These are phyloP conservation scores for Monosporascus sp. DNA, from an alignment of 2,329 filamentous ascomycete species.

Conservation along the genomic window DNA sequence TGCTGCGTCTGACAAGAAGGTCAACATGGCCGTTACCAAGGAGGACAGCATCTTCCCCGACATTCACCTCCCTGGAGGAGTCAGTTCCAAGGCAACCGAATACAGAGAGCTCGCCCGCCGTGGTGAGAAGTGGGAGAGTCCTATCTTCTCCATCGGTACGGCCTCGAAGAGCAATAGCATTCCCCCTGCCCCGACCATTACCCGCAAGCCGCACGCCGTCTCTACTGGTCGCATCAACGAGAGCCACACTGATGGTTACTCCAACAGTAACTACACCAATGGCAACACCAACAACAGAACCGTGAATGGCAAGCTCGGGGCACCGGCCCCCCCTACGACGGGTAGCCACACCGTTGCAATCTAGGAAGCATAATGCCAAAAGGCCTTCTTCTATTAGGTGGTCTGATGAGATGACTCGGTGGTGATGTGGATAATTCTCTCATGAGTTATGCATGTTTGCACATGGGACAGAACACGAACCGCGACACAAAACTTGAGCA, in stretches of 20 bases:
- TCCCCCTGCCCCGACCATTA: conserved; percentile 52
- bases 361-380: background rate
- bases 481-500: background rate
- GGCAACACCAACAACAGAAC: conserved; percentile 2
- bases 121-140: conserved; percentile 92
- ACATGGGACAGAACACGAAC: background rate
- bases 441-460: too few relatives aligned
- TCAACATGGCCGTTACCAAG: conserved; percentile 80
- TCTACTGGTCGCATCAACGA: conserved; percentile 1
- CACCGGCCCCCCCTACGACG: background rate
- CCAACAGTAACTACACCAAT: conserved; percentile 13
- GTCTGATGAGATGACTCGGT: background rate
- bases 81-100: conserved; percentile 89
- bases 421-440: background rate
- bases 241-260: conserved; percentile 13
- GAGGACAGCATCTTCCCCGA: conserved; percentile 87
- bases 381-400: too few relatives aligned
- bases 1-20: conserved; percentile 60
- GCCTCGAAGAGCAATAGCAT: conserved; percentile 70
- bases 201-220: conserved; percentile 38
- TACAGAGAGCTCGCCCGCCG: conserved; percentile 83
- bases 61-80: conserved; percentile 79
- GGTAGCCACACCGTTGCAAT: conserved; percentile 1
- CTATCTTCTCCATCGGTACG: conserved; percentile 82
- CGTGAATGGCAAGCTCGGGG: conserved; percentile 4